Evolutionary conservation across 164 flowering plant species (phyloP).

Genomic region (Chimonanthus praecox): DNA sequence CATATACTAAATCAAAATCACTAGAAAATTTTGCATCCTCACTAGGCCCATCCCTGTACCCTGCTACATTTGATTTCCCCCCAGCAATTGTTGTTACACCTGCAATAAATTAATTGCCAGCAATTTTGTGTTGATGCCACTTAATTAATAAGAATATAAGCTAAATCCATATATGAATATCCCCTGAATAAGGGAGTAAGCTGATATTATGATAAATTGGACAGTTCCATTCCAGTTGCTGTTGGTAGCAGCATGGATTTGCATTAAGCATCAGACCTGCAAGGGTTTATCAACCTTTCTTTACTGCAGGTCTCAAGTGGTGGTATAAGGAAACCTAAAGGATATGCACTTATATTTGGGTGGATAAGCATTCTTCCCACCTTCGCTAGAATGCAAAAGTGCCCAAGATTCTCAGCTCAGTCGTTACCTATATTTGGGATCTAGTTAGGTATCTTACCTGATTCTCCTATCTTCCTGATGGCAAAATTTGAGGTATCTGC

Average conservation of each 20-base stretch:
- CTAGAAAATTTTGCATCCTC: constrained; percentile 92
- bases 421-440: not conserved
- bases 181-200: not conserved
- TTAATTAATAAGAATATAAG: not conserved
- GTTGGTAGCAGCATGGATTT: not conserved
- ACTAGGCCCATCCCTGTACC: constrained; percentile 95
- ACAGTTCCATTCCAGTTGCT: not conserved
- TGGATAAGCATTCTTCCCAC: not conserved
- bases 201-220: not conserved
- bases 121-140: not conserved
- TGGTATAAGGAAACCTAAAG: not conserved
- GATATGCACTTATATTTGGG: too few relatives aligned
- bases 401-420: not conserved
- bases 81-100: constrained; percentile 99
- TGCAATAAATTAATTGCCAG: constrained; percentile 23
- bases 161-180: not conserved
- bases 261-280: not conserved
- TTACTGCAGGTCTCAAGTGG: not conserved
- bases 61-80: constrained; percentile 89
- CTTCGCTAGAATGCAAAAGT: not conserved
- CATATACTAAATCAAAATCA: constrained; percentile 93
- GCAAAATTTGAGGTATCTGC: constrained; percentile 91
- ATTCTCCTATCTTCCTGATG: constrained; percentile 89
- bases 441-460: constrained; percentile 39
- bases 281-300: too few relatives aligned